Percentiles rank a stretch among this genome's conserved stretches.
Conservation (phyloP, 495 filamentous ascomycete genomes). For the Penicillium maclennaniae region DNA sequence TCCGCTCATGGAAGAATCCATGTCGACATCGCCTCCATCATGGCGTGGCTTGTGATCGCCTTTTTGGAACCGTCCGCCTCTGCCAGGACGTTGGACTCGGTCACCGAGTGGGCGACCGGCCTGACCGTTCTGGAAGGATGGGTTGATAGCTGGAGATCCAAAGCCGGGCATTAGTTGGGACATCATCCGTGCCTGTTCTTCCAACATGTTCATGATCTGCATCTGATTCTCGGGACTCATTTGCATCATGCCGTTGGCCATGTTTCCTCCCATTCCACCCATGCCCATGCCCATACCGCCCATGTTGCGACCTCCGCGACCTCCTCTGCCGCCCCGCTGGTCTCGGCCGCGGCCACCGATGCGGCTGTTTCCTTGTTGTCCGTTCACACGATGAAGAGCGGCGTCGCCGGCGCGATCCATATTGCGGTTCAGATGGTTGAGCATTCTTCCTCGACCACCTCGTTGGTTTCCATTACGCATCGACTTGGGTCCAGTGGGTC, state of each 20-base stretch:
- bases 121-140: conserved; percentile 49
- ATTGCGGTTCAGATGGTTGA: conserved; percentile 83
- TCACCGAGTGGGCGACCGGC: conserved; percentile 71
- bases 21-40: conserved; percentile 35
- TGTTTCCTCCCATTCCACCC: conserved; percentile 45
- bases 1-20: conserved; percentile 34
- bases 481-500: conserved; percentile 90
- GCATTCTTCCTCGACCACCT: conserved; percentile 65
- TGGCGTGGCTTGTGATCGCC: conserved; percentile 26
- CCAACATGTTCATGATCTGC: conserved; percentile 76
- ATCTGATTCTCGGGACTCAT: conserved; percentile 69
- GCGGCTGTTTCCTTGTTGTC: conserved; percentile 66
- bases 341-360: conserved; percentile 72
- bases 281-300: conserved; percentile 19
- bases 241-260: conserved; percentile 42
- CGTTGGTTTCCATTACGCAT: conserved; percentile 69
- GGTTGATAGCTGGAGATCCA: conserved; percentile 48
- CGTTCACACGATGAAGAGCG: conserved; percentile 75
- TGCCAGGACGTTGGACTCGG: conserved; percentile 56
- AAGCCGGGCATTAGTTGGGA: conserved; percentile 56
- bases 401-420: conserved; percentile 74
- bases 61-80: conserved; percentile 35
- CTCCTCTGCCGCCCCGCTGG: conserved; percentile 63
- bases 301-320: conserved; percentile 48
- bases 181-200: conserved; percentile 88